phyloP scores from a whole-genome alignment of 495 filamentous ascomycete genomes.

The Astrothelium subdiscretum region DNA sequence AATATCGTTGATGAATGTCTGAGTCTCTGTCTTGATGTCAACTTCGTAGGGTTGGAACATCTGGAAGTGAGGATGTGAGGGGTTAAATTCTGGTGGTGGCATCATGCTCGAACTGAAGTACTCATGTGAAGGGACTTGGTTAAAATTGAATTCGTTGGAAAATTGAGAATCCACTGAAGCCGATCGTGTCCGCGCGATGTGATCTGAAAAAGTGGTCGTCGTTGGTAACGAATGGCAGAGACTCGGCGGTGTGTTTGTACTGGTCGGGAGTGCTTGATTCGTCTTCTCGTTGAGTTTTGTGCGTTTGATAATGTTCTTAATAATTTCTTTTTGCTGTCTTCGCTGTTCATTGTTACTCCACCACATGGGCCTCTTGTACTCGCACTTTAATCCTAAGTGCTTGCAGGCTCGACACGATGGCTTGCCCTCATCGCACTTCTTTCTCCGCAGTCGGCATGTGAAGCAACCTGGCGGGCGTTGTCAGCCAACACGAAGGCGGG shows the following conservation, averaged over 20 bases:
- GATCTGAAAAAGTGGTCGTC: conserved; percentile 60
- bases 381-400: conserved; percentile 74
- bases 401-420: conserved; percentile 80
- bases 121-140: conserved; percentile 38
- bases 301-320: conserved; percentile 95
- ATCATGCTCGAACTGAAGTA: conserved; percentile 26
- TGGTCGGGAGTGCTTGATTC: conserved; percentile 40
- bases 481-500: conserved; percentile 15
- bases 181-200: conserved; percentile 56
- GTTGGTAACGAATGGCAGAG: conserved; percentile 73
- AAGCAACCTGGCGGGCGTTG: conserved; percentile 64
- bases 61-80: conserved; percentile 30
- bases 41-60: conserved; percentile 74
- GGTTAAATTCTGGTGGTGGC: conserved; percentile 28
- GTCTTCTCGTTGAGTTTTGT: conserved; percentile 87
- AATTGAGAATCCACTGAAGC: conserved; percentile 68
- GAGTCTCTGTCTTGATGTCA: conserved; percentile 88
- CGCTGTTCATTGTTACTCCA: conserved; percentile 87
- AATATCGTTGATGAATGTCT: conserved; percentile 88
- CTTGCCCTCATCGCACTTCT: conserved; percentile 95
- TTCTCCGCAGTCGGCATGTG: conserved; percentile 85
- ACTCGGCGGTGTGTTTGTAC: conserved; percentile 58
- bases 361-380: conserved; percentile 95
- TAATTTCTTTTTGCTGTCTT: conserved; percentile 76
- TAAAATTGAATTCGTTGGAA: conserved; percentile 63